Evolutionary conservation across 148 eudicot species (phyloP), one percentile per base, ranked within the genome.

Genomic region (Dianthus caryophyllus): DNA sequence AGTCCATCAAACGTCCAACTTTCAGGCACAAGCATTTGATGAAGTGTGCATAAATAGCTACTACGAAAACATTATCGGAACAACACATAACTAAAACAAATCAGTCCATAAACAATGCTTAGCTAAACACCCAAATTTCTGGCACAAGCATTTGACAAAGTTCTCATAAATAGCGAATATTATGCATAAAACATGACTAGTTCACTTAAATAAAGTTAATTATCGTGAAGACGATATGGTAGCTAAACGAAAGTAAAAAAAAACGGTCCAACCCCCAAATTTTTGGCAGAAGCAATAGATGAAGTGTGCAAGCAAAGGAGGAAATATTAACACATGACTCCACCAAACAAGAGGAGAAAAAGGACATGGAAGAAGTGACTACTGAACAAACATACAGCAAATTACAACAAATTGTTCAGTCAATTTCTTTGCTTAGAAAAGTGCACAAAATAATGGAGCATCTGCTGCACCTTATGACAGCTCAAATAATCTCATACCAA

Each of bases 381-480:
- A 21, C 41, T 18, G 41, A 58, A 29, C 62, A 58, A 58, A 58
- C 62, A 58, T 21, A 63, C 66, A 63, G 52, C 33, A 46, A 14
- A 25, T 14, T 63, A 33, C 7, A 63, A 30, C 21, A 43, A n/a
- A 36, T 63, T 63, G 66, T 60, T 36, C n/a, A 18, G 26, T 67
- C 69, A 38, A 52, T 49, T n/a, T 39, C 64, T 51, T 66, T 51
- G 33, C 36, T 9, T 15, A 64, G 51, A 60, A 44, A 74, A 65
- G 27, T 36, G 55, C 75, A 71, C 16, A n/a, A 36, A 65, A 55
- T 51, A 66, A 70, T 70, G 55, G 31, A 17, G 49, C 75, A 55
- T 68, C 58, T 68, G n/a, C n/a, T n/a, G 25, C 69, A 67, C 70
- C 82, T 69, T 71, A n/a, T n/a, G 77, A 78, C 79, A 75, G 67